phyloP scores from a whole-genome alignment of 2,329 filamentous ascomycete species.

The Xylariaceae sp. region DNA sequence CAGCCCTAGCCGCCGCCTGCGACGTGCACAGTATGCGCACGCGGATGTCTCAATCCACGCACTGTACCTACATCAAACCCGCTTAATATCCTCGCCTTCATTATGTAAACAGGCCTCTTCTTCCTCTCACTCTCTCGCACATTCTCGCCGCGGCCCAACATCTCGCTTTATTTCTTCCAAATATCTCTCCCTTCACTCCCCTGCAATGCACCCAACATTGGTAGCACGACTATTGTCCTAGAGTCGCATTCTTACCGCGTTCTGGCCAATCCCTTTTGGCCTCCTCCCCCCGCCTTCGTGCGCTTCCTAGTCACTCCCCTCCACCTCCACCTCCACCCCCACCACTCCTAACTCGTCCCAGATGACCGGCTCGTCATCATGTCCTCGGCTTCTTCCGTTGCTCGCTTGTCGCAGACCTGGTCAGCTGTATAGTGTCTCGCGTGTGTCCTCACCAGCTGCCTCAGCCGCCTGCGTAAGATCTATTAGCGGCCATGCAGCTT shows the following conservation, averaged over 20 bases:
- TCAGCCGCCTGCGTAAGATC: conserved; percentile 12
- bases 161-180: conserved; percentile 16
- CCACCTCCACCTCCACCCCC: background rate
- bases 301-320: background rate
- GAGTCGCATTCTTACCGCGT: background rate
- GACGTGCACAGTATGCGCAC: conserved; percentile 9
- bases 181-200: conserved; percentile 12
- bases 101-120: background rate
- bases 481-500: conserved; percentile 12
- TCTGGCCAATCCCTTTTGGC: background rate
- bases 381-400: conserved; percentile 22
- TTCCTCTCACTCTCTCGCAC: too few species aligned
- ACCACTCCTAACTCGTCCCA: conserved; percentile 15
- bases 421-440: conserved; percentile 14
- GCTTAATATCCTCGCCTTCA: background rate
- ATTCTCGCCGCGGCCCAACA: background rate
- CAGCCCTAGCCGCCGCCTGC: background rate
- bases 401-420: conserved; percentile 18
- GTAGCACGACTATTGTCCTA: background rate
- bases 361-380: conserved; percentile 21
- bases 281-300: background rate
- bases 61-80: conserved; percentile 2
- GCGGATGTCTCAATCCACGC: conserved; percentile 4
- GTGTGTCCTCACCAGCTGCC: conserved; percentile 3
- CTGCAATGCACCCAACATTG: conserved; percentile 3